Conservation (phyloP, 495 filamentous ascomycete genomes). For the Neurospora discreta region DNA sequence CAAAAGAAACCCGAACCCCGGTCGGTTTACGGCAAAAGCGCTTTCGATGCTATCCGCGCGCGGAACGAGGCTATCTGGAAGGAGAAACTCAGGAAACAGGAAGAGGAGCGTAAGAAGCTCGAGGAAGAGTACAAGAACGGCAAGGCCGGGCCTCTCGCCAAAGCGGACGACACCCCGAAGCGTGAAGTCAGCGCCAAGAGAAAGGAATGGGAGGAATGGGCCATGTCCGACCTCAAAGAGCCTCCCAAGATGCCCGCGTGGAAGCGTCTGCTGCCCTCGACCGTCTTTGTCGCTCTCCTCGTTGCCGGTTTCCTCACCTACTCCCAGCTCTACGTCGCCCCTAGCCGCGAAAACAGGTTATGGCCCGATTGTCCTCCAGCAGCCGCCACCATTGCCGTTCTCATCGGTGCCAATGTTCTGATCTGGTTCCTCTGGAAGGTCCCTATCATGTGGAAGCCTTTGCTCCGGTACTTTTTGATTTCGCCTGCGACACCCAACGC, state of each 20-base stretch:
- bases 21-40: slow-evolving; percentile 33
- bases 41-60: slow-evolving; percentile 38
- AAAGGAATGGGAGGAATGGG: slow-evolving; percentile 24
- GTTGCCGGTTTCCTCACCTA: slow-evolving; percentile 42
- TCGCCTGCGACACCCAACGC: slow-evolving; percentile 58
- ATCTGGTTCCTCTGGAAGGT: slow-evolving; percentile 55
- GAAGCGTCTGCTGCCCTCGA: slow-evolving; percentile 55
- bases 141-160: slow-evolving; percentile 36
- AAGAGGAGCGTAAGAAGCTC: slow-evolving; percentile 38
- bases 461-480: slow-evolving; percentile 72
- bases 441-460: slow-evolving; percentile 56
- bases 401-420: slow-evolving; percentile 54
- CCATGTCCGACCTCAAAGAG: slow-evolving; percentile 31
- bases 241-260: slow-evolving; percentile 36
- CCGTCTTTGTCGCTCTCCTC: slow-evolving; percentile 43
- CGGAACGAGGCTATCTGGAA: slow-evolving; percentile 29
- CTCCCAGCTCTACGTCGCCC: slow-evolving; percentile 52
- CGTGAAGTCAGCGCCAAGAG: slow-evolving; percentile 24
- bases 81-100: slow-evolving; percentile 35
- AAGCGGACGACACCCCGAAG: slow-evolving; percentile 18
- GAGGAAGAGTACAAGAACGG: slow-evolving; percentile 41
- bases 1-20: slow-evolving; percentile 1
- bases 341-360: slow-evolving; percentile 44
- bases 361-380: slow-evolving; percentile 69
- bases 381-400: slow-evolving; percentile 58